A percentile compares a stretch with the other conserved stretches of the same genome.
Evolutionary conservation across 768 basidiomycete genomes (phyloP).

Genomic region (Suillus placidus): DNA sequence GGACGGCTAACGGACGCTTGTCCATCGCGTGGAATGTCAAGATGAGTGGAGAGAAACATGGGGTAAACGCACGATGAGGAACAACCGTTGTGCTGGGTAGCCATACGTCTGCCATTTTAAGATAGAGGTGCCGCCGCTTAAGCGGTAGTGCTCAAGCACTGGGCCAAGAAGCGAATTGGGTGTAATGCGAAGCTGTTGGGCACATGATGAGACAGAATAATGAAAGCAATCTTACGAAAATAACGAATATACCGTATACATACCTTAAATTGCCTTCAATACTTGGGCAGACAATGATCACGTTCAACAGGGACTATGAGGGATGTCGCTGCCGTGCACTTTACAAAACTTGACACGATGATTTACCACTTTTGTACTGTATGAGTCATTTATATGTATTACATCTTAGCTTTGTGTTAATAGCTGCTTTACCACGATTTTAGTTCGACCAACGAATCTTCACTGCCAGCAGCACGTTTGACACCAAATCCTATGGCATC

Average conservation of each 20-base stretch:
- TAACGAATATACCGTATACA: not conserved
- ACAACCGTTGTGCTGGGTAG: slow-evolving; percentile 13
- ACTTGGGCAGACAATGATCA: not conserved
- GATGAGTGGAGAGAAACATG: not conserved
- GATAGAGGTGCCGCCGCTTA: no score
- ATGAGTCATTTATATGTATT: not conserved
- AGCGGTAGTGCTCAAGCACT: not conserved
- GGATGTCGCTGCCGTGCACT: not conserved
- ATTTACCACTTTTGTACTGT: not conserved
- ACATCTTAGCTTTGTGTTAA: not conserved
- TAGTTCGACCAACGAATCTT: not conserved
- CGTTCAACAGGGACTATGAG: not conserved
- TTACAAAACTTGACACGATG: not conserved
- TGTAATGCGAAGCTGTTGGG: not conserved
- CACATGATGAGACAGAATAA: not conserved
- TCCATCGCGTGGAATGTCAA: not conserved
- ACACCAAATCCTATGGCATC: slow-evolving; percentile 31
- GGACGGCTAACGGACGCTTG: slow-evolving; percentile 64
- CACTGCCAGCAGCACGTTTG: not conserved
- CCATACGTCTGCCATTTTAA: slow-evolving; percentile 4
- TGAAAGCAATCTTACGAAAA: not conserved
- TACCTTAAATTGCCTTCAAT: not conserved
- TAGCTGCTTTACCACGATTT: not conserved
- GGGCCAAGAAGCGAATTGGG: not conserved
- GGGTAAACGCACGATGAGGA: slow-evolving; percentile 30